Base-by-base conservation (phyloP, 139 green algal genomes). In the Klebsormidium nitens region DNA sequence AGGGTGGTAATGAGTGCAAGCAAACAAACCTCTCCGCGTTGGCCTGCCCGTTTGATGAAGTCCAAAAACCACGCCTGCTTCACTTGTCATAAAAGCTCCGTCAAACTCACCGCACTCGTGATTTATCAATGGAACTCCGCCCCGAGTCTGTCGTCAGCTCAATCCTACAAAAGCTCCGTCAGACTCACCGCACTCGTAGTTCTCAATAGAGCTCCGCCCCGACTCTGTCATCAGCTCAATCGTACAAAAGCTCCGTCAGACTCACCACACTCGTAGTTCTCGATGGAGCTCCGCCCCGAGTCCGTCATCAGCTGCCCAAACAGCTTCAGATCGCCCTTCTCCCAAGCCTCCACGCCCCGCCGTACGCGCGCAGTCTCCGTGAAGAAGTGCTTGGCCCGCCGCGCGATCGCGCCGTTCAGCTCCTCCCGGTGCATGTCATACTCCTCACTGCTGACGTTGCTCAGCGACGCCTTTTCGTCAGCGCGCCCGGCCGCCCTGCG, bases 211-310 rank as follows among this genome's bases (percentile, higher is more conserved):
- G 34, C 73, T 82, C 23, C 38, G 32, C 34, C 75, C 71, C 3
- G 71, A 76, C 29, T 79, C 59, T 14, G 42, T 57, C 63, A 82
- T 73, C 32, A 82, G 60, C 32, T n/a, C n/a, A n/a, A n/a, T n/a
- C n/a, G n/a, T n/a, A n/a, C n/a, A n/a, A n/a, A n/a, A n/a, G n/a
- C n/a, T n/a, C n/a, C n/a, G n/a, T n/a, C n/a, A 62, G 28, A 60
- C 23, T 11, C 32, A 76, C 69, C 69, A 32, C 69, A 76, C 17
- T 82, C 42, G 39, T 82, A 82, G 52, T 82, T 81, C 2, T 52
- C 28, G 26, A 78, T 81, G 28, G 60, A 81, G 34, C 73, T 82
- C 23, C 38, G 32, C 34, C 75, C 71, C 3, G 71, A 76, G n/a
- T 79, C 59, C 5, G 42, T 57, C 63, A 82, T 73, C 32, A 82